Percentiles rank a stretch among this genome's conserved stretches.
Conservation (phyloP, 2,329 filamentous ascomycete species). For the Amauroascus verrucosus region DNA sequence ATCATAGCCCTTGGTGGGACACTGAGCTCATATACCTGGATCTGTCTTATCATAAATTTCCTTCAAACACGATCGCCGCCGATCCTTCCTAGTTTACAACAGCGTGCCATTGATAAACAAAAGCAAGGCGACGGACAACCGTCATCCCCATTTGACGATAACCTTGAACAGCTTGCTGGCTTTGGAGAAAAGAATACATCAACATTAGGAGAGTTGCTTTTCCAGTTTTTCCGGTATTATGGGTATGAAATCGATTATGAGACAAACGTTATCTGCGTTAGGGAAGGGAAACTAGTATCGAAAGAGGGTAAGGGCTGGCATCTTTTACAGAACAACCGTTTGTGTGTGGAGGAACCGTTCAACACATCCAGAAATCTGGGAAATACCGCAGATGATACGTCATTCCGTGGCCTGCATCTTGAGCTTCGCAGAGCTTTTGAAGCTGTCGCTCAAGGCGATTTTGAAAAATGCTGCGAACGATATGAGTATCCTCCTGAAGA, state of each 20-base stretch:
- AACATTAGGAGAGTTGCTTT: constrained; percentile 73
- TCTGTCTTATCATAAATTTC: constrained; percentile 95
- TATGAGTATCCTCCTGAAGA: constrained; percentile 83
- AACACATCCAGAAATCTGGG: constrained; percentile 81
- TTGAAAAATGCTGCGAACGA: constrained; percentile 76
- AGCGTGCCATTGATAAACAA: constrained; percentile 45
- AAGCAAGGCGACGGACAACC: constrained; percentile 50
- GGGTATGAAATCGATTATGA: constrained; percentile 89
- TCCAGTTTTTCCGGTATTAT: constrained; percentile 91
- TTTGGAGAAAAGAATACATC: constrained; percentile 75
- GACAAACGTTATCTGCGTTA: constrained; percentile 71
- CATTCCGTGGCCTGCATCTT: constrained; percentile 80
- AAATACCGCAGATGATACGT: constrained; percentile 92
- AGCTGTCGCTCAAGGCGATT: constrained; percentile 63
- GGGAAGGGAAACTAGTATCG: constrained; percentile 64
- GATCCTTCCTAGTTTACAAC: constrained; percentile 75
- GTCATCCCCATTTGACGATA: constrained; percentile 70
- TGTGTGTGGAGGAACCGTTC: constrained; percentile 96
- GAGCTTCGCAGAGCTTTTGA: constrained; percentile 86
- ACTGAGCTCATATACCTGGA: constrained; percentile 97
- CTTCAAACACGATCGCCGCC: constrained; percentile 77
- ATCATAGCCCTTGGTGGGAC: constrained; percentile 74
- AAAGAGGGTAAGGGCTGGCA: constrained; percentile 88
- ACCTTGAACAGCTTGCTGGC: constrained; percentile 61
- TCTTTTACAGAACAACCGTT: constrained; percentile 63